Conservation (phyloP, 805 yeast species). For the Wickerhamomyces bisporus region DNA sequence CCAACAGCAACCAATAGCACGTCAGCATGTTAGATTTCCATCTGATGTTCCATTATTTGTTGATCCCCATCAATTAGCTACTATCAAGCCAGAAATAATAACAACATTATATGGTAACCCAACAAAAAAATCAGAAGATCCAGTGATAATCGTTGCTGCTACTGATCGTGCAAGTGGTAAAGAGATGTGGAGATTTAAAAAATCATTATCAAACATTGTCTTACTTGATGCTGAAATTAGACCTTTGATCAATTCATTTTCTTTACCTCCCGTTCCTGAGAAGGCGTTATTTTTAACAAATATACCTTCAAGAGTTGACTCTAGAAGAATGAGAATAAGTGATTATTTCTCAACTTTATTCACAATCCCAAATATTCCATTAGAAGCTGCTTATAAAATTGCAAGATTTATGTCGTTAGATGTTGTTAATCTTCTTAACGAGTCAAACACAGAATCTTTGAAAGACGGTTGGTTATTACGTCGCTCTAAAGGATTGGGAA, state of each 20-base stretch:
- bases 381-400: slow-evolving; percentile 42
- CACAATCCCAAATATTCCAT: slow-evolving; percentile 53
- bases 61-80: slow-evolving; percentile 52
- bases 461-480: slow-evolving; percentile 65
- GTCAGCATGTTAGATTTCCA: slow-evolving; percentile 8
- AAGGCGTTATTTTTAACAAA: slow-evolving; percentile 49
- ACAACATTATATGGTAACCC: slow-evolving; percentile 42
- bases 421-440: slow-evolving; percentile 54
- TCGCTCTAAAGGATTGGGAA: slow-evolving; percentile 58
- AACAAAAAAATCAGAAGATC: slow-evolving; percentile 47
- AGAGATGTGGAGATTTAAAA: slow-evolving; percentile 72
- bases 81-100: slow-evolving; percentile 42
- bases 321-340: slow-evolving; percentile 48
- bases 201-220: slow-evolving; percentile 54
- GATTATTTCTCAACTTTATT: slow-evolving; percentile 56
- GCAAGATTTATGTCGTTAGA: slow-evolving; percentile 67
- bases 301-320: slow-evolving; percentile 61
- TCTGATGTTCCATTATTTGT: slow-evolving; percentile 46
- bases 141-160: slow-evolving; percentile 55
- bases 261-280: slow-evolving; percentile 62
- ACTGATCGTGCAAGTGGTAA: slow-evolving; percentile 54
- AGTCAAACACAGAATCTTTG: slow-evolving; percentile 42
- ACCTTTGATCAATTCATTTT: slow-evolving; percentile 39
- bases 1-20: neutral
- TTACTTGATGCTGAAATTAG: slow-evolving; percentile 59